phyloP scores from a whole-genome alignment of 1,284 basidiomycete species.

The Tilletia setariae region DNA sequence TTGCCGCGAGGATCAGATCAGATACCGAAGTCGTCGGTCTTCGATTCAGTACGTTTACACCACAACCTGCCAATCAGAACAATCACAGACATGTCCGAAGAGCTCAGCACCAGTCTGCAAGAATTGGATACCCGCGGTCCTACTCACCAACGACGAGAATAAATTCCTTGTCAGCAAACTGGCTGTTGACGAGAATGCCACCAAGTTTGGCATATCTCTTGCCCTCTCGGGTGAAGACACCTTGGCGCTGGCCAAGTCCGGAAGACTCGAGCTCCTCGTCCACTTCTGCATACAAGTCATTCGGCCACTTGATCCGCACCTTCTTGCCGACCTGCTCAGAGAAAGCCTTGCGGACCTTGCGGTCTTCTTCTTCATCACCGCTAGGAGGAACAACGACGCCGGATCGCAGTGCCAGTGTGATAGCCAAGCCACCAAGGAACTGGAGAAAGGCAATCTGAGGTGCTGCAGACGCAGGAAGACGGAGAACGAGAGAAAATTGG shows the following conservation, averaged over 20 bases:
- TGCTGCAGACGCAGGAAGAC: slow-evolving; percentile 63
- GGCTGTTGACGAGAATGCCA: slow-evolving; percentile 87
- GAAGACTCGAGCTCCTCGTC: slow-evolving; percentile 30
- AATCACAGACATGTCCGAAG: no score
- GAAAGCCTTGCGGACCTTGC: slow-evolving; percentile 21
- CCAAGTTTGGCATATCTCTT: slow-evolving; percentile 47
- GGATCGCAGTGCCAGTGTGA: slow-evolving; percentile 73
- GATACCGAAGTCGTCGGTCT: slow-evolving; percentile 78
- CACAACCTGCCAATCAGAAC: slow-evolving; percentile 64
- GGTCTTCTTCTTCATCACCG: not conserved
- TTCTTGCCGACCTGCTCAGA: slow-evolving; percentile 63
- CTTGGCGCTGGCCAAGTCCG: slow-evolving; percentile 51
- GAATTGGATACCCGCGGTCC: no score
- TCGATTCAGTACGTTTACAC: slow-evolving; percentile 79
- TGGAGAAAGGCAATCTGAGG: slow-evolving; percentile 87
- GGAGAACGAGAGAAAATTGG: slow-evolving; percentile 76
- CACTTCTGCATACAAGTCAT: slow-evolving; percentile 80
- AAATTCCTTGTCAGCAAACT: slow-evolving; percentile 69
- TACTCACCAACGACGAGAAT: slow-evolving; percentile 65
- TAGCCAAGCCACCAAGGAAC: slow-evolving; percentile 83
- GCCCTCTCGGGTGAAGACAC: slow-evolving; percentile 52
- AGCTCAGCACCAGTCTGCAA: no score
- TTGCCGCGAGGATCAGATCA: slow-evolving; percentile 61
- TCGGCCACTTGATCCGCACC: slow-evolving; percentile 84
- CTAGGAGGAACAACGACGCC: slow-evolving; percentile 27